phyloP scores from a whole-genome alignment of 495 filamentous ascomycete genomes.

The Penicillium canescens region DNA sequence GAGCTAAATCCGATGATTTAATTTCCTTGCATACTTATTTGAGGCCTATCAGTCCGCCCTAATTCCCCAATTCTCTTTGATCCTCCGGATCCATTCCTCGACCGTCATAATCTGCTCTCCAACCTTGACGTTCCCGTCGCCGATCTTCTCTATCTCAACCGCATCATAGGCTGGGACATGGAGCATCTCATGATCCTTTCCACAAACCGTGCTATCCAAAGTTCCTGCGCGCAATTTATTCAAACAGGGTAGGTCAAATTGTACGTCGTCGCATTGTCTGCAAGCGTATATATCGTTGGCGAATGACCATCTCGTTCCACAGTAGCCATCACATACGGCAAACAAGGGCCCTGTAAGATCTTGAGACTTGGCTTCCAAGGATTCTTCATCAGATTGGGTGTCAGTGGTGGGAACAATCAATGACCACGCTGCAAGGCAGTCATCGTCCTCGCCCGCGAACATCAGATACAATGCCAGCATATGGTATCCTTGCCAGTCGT shows the following conservation, averaged over 20 bases:
- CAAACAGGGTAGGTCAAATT: slow-evolving; percentile 32
- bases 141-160: slow-evolving; percentile 9
- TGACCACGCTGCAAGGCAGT: slow-evolving; percentile 22
- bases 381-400: not conserved
- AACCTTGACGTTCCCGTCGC: slow-evolving; percentile 29
- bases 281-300: slow-evolving; percentile 35
- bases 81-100: slow-evolving; percentile 31
- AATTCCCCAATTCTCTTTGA: slow-evolving; percentile 10
- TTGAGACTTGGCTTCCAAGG: not conserved
- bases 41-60: too few species aligned
- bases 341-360: slow-evolving; percentile 1
- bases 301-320: slow-evolving; percentile 20
- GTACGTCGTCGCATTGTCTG: slow-evolving; percentile 35
- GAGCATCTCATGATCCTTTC: slow-evolving; percentile 37
- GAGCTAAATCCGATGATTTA: too few species aligned
- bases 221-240: slow-evolving; percentile 25
- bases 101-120: slow-evolving; percentile 32
- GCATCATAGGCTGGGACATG: slow-evolving; percentile 36
- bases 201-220: slow-evolving; percentile 29
- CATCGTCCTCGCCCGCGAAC: slow-evolving; percentile 13
- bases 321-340: slow-evolving; percentile 26
- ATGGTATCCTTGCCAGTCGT: slow-evolving; percentile 40
- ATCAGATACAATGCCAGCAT: slow-evolving; percentile 22
- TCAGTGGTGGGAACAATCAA: slow-evolving; percentile 6
- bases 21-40: too few species aligned